Base-by-base conservation (phyloP, 164 flowering plant species). In the Paratinospora sagittata region DNA sequence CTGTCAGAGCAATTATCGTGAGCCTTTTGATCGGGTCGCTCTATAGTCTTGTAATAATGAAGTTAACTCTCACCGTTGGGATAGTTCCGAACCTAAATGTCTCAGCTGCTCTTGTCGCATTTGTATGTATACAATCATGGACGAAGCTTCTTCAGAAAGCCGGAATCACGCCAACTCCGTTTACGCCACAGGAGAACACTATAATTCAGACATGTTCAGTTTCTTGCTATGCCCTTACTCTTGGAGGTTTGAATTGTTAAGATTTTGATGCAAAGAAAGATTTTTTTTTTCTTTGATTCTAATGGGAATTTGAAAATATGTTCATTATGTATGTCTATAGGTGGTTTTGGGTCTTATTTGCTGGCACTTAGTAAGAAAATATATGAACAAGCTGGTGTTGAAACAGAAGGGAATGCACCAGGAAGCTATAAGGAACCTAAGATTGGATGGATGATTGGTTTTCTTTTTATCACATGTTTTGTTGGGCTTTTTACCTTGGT, bases 101-200 rank as follows among this genome's bases (percentile, higher is more conserved):
- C 76, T 89, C 97, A 1, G 98, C 96, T 3, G 98, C 97, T 0
- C 92, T 94, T 17, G 90, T 94, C 1, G 97, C 97, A 26, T 94
- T 89, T 26, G 78, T 92, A 6, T 84, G 85, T 75, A 77, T 94
- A n/a, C 64, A 82, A 43, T 37, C 85, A 23, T 92, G 98, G 98
- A 90, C 87, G 0, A 86, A 85, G 66, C 3, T 89, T 58, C 83
- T 92, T 27, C 63, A 84, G 13, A 88, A 81, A 63, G 78, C 79
- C 12, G 97, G 97, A 6, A 69, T 84, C 49, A 68, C 78, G 0
- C 39, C 89, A 0, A 73, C 73, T 13, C 98, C 97, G 7, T 94
- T 94, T 81, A 90, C 97, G 2, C 66, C 75, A 7, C 97, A 94
- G 79, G 98, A 94, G 82, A 94, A 94, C 57, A 89, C 95, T 10